Conservation (phyloP, 495 filamentous ascomycete species). For the Annulohypoxylon moriforme region DNA sequence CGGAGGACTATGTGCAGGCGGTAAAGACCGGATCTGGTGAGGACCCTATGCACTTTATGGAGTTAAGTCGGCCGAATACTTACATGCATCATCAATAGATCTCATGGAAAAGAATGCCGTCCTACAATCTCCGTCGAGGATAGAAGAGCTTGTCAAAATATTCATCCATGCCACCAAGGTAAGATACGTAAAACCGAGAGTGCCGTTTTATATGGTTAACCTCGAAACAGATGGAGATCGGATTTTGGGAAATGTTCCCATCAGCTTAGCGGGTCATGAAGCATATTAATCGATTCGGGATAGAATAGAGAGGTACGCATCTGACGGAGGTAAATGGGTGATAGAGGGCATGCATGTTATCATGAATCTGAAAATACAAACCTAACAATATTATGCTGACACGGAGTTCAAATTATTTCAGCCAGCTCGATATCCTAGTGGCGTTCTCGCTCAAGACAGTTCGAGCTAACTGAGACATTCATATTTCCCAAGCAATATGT, state of each 20-base stretch:
- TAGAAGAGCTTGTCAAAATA: conserved; percentile 83
- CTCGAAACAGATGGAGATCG: conserved; percentile 77
- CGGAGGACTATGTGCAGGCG: conserved; percentile 77
- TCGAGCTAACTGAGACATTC: neutral
- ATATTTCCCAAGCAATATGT: neutral
- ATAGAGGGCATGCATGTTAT: neutral
- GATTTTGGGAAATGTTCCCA: conserved; percentile 85
- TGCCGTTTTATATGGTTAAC: conserved; percentile 44
- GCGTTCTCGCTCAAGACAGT: neutral
- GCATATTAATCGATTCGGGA: neutral
- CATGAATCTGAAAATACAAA: neutral
- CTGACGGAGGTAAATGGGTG: conserved; percentile 5
- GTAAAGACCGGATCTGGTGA: conserved; percentile 75
- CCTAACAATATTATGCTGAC: neutral
- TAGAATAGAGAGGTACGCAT: conserved; percentile 3
- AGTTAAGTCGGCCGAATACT: conserved; percentile 28
- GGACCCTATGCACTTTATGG: conserved; percentile 22
- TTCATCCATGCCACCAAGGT: conserved; percentile 88
- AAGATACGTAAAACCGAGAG: conserved; percentile 36
- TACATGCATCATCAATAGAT: conserved; percentile 58
- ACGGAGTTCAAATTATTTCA: neutral
- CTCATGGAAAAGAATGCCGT: conserved; percentile 77
- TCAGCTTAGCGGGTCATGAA: conserved; percentile 21
- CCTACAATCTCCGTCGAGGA: conserved; percentile 73
- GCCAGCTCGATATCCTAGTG: neutral